phyloP scores from a whole-genome alignment of 495 filamentous ascomycete species.

The Penicillium daleae region DNA sequence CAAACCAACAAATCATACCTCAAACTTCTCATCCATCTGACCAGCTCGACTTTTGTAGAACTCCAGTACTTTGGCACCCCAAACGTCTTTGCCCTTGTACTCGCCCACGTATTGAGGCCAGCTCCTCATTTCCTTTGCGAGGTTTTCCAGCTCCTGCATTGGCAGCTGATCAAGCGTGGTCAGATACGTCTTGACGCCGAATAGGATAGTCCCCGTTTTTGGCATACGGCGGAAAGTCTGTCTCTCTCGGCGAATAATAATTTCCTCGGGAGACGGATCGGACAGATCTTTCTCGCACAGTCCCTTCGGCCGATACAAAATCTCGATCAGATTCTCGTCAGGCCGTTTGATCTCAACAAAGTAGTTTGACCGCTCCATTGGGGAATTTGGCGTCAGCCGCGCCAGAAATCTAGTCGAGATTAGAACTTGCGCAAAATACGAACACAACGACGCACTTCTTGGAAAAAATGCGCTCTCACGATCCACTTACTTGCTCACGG shows the following conservation, averaged over 20 bases:
- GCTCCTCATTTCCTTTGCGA: constrained; percentile 52
- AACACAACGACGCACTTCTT: neutral
- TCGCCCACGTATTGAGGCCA: constrained; percentile 57
- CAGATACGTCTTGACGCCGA: constrained; percentile 59
- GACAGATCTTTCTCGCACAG: constrained; percentile 39
- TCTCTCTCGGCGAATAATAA: constrained; percentile 56
- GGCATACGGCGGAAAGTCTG: constrained; percentile 59
- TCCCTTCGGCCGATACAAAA: constrained; percentile 40
- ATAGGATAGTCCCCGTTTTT: constrained; percentile 51
- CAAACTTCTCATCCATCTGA: constrained; percentile 24
- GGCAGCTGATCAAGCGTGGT: constrained; percentile 50
- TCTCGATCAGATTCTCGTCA: constrained; percentile 47
- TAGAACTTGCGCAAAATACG: neutral
- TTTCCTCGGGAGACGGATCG: constrained; percentile 41
- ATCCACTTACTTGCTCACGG: constrained; percentile 55
- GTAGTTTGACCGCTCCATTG: constrained; percentile 59
- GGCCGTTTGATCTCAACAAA: constrained; percentile 54
- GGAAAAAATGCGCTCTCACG: neutral
- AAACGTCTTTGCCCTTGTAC: constrained; percentile 57
- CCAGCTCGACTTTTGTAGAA: constrained; percentile 41
- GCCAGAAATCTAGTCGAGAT: constrained; percentile 46
- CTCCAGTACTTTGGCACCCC: constrained; percentile 50
- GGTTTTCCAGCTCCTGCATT: constrained; percentile 46
- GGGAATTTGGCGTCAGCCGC: constrained; percentile 46
- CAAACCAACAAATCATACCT: constrained; percentile 24